Conservation (phyloP, 2,329 filamentous ascomycete genomes). For the Phaeoacremonium minimum region DNA sequence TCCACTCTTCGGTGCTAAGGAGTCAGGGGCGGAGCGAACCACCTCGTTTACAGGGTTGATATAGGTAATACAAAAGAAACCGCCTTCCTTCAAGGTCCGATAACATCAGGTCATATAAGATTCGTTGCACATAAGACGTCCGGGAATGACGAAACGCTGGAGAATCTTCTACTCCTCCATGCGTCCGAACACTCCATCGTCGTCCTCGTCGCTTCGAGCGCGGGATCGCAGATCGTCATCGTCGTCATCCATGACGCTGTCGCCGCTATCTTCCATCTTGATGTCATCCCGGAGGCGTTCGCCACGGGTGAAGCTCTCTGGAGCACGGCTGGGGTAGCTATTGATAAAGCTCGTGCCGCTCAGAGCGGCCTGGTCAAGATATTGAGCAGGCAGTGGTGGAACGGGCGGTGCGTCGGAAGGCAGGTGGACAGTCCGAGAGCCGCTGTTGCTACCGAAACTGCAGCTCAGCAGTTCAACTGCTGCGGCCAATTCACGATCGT, state of each 20-base stretch:
- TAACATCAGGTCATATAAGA: slow-evolving; percentile 17
- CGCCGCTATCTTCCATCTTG: slow-evolving; percentile 63
- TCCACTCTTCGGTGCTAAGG: slow-evolving; percentile 67
- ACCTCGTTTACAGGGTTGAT: slow-evolving; percentile 41
- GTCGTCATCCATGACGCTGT: slow-evolving; percentile 61
- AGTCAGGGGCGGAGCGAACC: slow-evolving; percentile 60
- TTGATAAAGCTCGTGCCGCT: slow-evolving; percentile 59
- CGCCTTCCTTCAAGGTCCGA: slow-evolving; percentile 22
- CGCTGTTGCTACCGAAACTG: slow-evolving; percentile 75
- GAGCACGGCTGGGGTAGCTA: slow-evolving; percentile 56
- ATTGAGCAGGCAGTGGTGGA: slow-evolving; percentile 78
- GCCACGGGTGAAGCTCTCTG: slow-evolving; percentile 63
- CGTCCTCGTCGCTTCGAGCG: slow-evolving; percentile 77
- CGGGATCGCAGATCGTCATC: slow-evolving; percentile 59
- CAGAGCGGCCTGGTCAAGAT: slow-evolving; percentile 59
- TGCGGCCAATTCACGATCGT: slow-evolving; percentile 83
- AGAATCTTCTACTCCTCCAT: slow-evolving; percentile 79
- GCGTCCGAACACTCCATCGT: slow-evolving; percentile 90
- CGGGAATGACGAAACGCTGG: neutral
- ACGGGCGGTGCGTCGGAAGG: slow-evolving; percentile 78
- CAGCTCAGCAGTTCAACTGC: slow-evolving; percentile 87
- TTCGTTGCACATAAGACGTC: neutral
- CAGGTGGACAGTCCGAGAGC: slow-evolving; percentile 60
- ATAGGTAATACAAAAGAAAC: slow-evolving; percentile 47
- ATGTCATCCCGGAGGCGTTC: slow-evolving; percentile 56